Percentiles rank a stretch among this genome's conserved stretches.
phyloP scores from a whole-genome alignment of 306 rosid species.

The Prunus salicina region DNA sequence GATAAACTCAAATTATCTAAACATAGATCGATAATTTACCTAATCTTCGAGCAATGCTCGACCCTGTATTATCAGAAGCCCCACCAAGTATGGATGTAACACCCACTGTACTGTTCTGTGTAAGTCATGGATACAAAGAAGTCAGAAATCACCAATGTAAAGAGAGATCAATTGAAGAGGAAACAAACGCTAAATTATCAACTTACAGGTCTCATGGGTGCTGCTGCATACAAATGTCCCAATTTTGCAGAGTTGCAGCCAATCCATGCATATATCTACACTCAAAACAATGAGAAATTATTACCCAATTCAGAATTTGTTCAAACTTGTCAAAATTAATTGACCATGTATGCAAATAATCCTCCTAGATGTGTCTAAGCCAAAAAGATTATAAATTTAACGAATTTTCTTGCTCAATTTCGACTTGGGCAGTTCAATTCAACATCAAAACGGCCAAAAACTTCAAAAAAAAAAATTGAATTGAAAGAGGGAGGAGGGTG shows the following conservation, averaged over 20 bases:
- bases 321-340: background rate
- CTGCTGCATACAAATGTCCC: slow-evolving; percentile 83
- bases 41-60: slow-evolving; percentile 77
- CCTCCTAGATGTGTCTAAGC: background rate
- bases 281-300: background rate
- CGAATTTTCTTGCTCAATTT: background rate
- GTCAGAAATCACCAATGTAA: background rate
- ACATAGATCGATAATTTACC: slow-evolving; percentile 37
- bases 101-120: slow-evolving; percentile 56
- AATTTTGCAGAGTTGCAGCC: slow-evolving; percentile 78
- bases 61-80: slow-evolving; percentile 78
- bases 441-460: background rate
- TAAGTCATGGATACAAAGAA: background rate
- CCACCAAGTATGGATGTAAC: slow-evolving; percentile 84
- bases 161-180: background rate
- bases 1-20: background rate
- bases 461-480: background rate
- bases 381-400: background rate
- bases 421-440: background rate
- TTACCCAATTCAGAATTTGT: background rate
- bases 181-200: background rate
- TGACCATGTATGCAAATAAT: background rate
- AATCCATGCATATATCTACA: slow-evolving; percentile 51
- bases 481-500: background rate
- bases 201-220: slow-evolving; percentile 73